These are phyloP conservation scores for Solanum chacoense DNA, from an alignment of 305 asterid species.

Conservation along the genomic window DNA sequence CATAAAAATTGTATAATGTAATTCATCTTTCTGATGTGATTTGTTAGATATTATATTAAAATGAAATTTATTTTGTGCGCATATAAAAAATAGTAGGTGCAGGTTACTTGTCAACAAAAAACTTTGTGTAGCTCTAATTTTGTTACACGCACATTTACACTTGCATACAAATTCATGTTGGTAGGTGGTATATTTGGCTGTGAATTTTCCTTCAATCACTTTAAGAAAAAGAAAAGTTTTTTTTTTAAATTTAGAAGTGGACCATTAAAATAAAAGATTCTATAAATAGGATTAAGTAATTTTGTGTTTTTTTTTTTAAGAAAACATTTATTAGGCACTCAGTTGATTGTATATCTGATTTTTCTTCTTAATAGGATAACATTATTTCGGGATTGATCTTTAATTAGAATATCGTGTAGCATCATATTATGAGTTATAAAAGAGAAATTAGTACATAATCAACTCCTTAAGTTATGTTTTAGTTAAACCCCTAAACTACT, in stretches of 20 bases:
- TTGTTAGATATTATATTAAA: not conserved
- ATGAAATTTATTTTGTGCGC: not conserved
- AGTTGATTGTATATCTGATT: not conserved
- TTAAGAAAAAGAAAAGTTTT: not conserved
- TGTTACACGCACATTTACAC: not conserved
- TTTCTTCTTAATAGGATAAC: not conserved
- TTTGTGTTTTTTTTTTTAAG: not conserved
- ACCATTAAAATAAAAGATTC: not conserved
- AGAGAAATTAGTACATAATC: not conserved
- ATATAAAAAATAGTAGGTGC: not conserved
- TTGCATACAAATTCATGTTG: not conserved
- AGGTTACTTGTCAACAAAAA: not conserved
- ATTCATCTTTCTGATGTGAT: not conserved
- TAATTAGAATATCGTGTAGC: not conserved
- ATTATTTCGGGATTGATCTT: not conserved
- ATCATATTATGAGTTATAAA: not conserved
- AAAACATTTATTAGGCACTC: not conserved
- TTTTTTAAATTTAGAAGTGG: not conserved
- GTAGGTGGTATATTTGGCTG: not conserved
- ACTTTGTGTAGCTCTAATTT: not conserved
- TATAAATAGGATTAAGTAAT: not conserved
- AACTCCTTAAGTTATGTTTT: not conserved
- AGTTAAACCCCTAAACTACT: not conserved
- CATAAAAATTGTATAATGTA: not conserved
- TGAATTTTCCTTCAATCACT: constrained; percentile 1